Percentiles rank a stretch among this genome's conserved stretches.
These are phyloP conservation scores for Mycena filopes DNA, from an alignment of 768 basidiomycete genomes.

Conservation along the genomic window DNA sequence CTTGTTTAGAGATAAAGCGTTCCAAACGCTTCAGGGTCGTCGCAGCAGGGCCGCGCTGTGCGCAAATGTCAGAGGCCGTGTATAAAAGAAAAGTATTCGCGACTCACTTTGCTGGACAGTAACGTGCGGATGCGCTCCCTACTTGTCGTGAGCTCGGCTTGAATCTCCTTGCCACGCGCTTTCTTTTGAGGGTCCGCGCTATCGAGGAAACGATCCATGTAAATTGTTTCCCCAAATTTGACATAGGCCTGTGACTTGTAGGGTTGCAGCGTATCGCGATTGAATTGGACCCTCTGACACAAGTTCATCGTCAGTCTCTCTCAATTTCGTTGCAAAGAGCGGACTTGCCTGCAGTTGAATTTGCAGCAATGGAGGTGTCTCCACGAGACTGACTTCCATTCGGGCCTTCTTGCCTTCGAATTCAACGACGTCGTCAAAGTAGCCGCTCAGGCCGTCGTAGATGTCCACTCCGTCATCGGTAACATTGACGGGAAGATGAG, in stretches of 20 bases:
- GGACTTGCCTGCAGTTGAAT: conserved; percentile 90
- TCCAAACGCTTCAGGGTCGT: conserved; percentile 65
- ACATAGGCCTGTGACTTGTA: conserved; percentile 98
- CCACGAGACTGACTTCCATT: conserved; percentile 88
- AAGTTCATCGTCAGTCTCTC: too few relatives aligned
- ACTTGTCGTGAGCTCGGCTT: conserved; percentile 68
- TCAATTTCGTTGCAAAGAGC: too few relatives aligned
- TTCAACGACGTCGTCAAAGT: conserved; percentile 91
- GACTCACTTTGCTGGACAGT: conserved; percentile 74
- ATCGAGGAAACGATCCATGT: conserved; percentile 93
- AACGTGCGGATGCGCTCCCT: conserved; percentile 77
- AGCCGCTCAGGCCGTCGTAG: conserved; percentile 92
- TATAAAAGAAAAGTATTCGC: not conserved
- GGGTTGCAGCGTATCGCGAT: conserved; percentile 88
- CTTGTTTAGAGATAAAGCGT: conserved; percentile 66
- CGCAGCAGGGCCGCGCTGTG: conserved; percentile 70
- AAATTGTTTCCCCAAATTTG: conserved; percentile 86
- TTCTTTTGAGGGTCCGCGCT: conserved; percentile 78
- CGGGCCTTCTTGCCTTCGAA: conserved; percentile 87
- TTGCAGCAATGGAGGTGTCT: conserved; percentile 90
- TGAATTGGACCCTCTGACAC: conserved; percentile 89
- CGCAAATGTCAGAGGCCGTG: not conserved
- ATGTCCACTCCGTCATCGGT: conserved; percentile 89
- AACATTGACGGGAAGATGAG: conserved; percentile 94
- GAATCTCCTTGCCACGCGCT: conserved; percentile 74